Base-by-base conservation (phyloP, 306 rosid species). In the Coriaria nepalensis region DNA sequence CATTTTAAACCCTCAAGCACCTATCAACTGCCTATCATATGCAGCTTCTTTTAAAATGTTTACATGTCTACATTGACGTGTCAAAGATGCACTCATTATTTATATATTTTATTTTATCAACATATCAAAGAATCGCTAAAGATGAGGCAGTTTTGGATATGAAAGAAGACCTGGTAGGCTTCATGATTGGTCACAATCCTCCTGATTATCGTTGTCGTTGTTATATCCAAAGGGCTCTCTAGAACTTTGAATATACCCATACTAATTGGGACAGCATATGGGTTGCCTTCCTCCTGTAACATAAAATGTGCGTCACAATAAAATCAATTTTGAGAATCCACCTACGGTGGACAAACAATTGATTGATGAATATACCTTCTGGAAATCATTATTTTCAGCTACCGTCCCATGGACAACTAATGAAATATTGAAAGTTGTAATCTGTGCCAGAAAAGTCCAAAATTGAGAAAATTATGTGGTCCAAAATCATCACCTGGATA, bases 161-260 rank as follows among this genome's bases (percentile, higher is more conserved):
- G 14, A 10, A 44, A 45, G 45, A 14, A 10, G 57, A 88, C 97
- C 93, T 81, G 97, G 66, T 76, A 88, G 4, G 97, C 97, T 63
- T 88, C 95, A 35, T 88, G 90, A 68, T 88, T 88, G 40, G 90
- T 57, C 39, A 88, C 79, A 37, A 88, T 88, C 76, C 97, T 84
- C 62, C 64, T 74, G 65, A 88, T 83, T 74, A 88, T 88, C 2
- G 95, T 83, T 59, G 93, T 78, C 5, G 97, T 88, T 33, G 93
- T 88, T 62, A 81, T 62, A 65, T 77, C 95, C 50, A 81, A 54
- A 32, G 93, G 73, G 68, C 97, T 88, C 4, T 72, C 84, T 62
- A 87, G 60, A 68, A 87, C 44, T 75, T 73, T 69, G 69, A 88
- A 88, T 74, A 83, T 78, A 59, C 80, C 95, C 83, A 78, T 59